phyloP scores from a whole-genome alignment of 2,329 filamentous ascomycete species.

The Teratosphaeria destructans region DNA sequence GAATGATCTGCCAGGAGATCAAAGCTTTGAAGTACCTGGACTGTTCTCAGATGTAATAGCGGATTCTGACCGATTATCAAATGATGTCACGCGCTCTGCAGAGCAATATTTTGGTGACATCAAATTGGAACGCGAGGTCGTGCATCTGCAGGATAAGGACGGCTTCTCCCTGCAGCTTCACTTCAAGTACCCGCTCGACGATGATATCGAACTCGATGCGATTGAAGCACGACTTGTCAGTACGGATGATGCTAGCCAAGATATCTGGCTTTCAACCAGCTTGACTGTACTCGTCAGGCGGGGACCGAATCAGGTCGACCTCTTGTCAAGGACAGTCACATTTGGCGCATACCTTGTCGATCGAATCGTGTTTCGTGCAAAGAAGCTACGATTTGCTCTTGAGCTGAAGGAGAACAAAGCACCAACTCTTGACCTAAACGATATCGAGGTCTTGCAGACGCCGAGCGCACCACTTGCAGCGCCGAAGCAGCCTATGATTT shows the following conservation, averaged over 20 bases:
- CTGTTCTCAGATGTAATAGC: constrained; percentile 35
- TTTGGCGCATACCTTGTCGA: constrained; percentile 68
- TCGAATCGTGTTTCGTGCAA: constrained; percentile 54
- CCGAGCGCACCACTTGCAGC: not conserved
- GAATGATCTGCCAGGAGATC: constrained; percentile 22
- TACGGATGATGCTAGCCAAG: constrained; percentile 47
- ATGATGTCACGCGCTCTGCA: constrained; percentile 58
- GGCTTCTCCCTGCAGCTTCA: constrained; percentile 61
- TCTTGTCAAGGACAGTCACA: constrained; percentile 47
- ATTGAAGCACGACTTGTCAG: constrained; percentile 55
- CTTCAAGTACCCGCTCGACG: constrained; percentile 61
- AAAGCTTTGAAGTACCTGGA: constrained; percentile 24
- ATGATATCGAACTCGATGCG: constrained; percentile 56
- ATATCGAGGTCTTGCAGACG: constrained; percentile 11
- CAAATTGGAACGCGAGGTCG: constrained; percentile 55
- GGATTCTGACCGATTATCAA: constrained; percentile 40
- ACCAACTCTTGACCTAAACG: constrained; percentile 38
- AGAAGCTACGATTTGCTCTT: constrained; percentile 55
- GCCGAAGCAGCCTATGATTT: constrained; percentile 38
- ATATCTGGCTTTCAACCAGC: constrained; percentile 53
- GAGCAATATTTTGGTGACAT: constrained; percentile 64
- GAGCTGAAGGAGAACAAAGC: constrained; percentile 47
- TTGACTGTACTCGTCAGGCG: constrained; percentile 40
- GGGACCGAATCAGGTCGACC: constrained; percentile 43
- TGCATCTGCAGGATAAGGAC: constrained; percentile 61